A percentile compares a stretch with the other conserved stretches of the same genome.
These are phyloP conservation scores for Cordyceps cateniannulata DNA, from an alignment of 2,329 filamentous ascomycete genomes.

Conservation along the genomic window DNA sequence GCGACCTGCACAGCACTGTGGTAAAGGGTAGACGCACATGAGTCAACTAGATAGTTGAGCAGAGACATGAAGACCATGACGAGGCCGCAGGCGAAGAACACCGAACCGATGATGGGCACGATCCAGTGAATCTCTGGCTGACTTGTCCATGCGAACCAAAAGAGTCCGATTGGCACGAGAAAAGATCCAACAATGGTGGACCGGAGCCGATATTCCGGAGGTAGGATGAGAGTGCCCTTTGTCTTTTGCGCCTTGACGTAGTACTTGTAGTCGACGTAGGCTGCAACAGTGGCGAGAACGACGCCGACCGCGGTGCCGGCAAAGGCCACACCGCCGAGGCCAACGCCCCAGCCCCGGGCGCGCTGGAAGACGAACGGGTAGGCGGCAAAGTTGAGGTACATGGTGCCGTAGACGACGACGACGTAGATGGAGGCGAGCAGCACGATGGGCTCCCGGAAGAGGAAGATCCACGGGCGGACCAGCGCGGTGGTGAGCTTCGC, in stretches of 20 bases:
- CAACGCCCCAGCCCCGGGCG: constrained; percentile 42
- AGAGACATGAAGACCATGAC: constrained; percentile 55
- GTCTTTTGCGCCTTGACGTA: constrained; percentile 30
- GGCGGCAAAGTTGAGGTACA: constrained; percentile 42
- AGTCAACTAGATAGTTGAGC: constrained; percentile 57
- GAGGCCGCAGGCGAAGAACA: constrained; percentile 45
- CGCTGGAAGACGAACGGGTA: constrained; percentile 51
- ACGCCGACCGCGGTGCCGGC: constrained; percentile 55
- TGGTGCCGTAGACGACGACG: constrained; percentile 42
- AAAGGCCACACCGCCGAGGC: constrained; percentile 50
- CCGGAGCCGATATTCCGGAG: constrained; percentile 50
- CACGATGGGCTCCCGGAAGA: constrained; percentile 57
- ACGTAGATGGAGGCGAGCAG: constrained; percentile 52
- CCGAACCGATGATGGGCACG: constrained; percentile 30
- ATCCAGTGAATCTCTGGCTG: constrained; percentile 46
- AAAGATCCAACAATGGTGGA: constrained; percentile 49
- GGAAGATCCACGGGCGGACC: constrained; percentile 52
- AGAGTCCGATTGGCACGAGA: constrained; percentile 47
- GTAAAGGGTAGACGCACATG: too few species aligned
- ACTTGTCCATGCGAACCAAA: constrained; percentile 56
- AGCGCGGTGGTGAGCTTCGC: constrained; percentile 45
- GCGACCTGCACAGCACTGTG: too few species aligned
- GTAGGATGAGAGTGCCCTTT: constrained; percentile 33
- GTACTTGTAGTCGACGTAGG: constrained; percentile 39
- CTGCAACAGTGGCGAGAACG: constrained; percentile 43